Base-by-base conservation (phyloP, 139 green algal species). In the Edaphochlamys debaryana region DNA sequence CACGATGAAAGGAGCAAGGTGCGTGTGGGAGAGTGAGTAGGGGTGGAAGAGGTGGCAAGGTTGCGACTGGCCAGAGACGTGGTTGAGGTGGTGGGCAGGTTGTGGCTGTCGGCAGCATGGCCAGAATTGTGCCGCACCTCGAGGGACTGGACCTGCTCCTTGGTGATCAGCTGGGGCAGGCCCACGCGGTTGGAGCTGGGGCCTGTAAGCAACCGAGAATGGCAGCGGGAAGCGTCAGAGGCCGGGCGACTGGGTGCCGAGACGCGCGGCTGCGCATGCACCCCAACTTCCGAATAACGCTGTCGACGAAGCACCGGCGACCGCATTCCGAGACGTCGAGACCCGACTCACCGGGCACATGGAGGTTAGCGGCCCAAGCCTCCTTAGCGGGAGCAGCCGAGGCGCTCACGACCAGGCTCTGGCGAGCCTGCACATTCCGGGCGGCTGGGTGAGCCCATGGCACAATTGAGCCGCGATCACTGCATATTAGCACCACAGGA, bases 91-190 rank as follows among this genome's bases (percentile, higher is more conserved):
- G n/a, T n/a, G n/a, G n/a, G n/a, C n/a, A n/a, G n/a, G n/a, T n/a
- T n/a, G n/a, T n/a, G n/a, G n/a, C n/a, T n/a, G n/a, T n/a, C n/a
- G n/a, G n/a, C n/a, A n/a, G 45, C 11, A 54, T 9, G 45, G 45
- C 45, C 45, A 54, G 45, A 9, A 54, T 54, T 22, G 45, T 54
- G 32, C 6, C 70, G 50, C 71, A 95, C 93, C 92, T 96, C 92
- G 27, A 96, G 87, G 9, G 79, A 45, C n/a, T 84, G 77, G 11
- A 96, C 90, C 23, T 91, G 63, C 86, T 96, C 92, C 42, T 90
- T 86, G 77, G 80, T 90, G 70, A 96, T 94, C 40, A 95, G 82
- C 66, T 64, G 37, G 0, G 90, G 90, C 71, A 93, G 90, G 69
- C 62, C 82, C 32, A 50, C 32, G 37, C 83, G 80, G 36, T 80